Evolutionary conservation across 371 early-diverging fungal genomes (phyloP), one percentile per base, ranked within the genome.

Genomic region (Saksenaea oblongispora): DNA sequence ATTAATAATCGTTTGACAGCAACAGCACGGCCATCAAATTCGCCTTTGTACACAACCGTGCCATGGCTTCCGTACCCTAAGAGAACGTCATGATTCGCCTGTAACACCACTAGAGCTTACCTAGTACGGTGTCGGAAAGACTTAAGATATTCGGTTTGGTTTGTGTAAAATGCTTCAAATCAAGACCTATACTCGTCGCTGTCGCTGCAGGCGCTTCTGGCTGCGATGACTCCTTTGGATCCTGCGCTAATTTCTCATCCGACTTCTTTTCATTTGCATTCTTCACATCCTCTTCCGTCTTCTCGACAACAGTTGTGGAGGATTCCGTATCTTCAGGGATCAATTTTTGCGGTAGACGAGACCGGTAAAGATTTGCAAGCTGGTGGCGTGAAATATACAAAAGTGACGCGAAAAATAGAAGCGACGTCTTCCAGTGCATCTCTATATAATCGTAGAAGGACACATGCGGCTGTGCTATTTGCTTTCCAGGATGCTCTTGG

Each of bases 31-130:
- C 92, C 93, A 66, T 95, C 94, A 74, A 95, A 97, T 13, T 76
- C 75, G 11, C 98, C 99, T 64, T 91, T 89, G 71, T 93, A 97
- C 22, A 99, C 98, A 15, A 98, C 89, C 0, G 99, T 99, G 13
- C 99, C 99, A 71, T 98, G 97, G 60, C 93, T 93, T 41, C 99
- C 99, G 66, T 96, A 94, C 7, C 98, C 96, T 65, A 89, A n/a
- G n/a, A n/a, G n/a, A n/a, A n/a, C 11, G 13, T 18, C 13, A 9
- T 41, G 3, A 7, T 22, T 22, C 64, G 2, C 10, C 59, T 0
- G n/a, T 2, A 57, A 55, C 17, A 55, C n/a, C 14, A 5, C 5
- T 51, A 13, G 15, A 18, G 8, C 57, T 58, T 72, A 76, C 82
- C 82, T 36, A 84, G 65, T 7, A 84, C 73, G 3, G 63, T 62